These are phyloP conservation scores for Syncephalastrum racemosum DNA, from an alignment of 371 early-diverging fungal genomes.

Conservation along the genomic window DNA sequence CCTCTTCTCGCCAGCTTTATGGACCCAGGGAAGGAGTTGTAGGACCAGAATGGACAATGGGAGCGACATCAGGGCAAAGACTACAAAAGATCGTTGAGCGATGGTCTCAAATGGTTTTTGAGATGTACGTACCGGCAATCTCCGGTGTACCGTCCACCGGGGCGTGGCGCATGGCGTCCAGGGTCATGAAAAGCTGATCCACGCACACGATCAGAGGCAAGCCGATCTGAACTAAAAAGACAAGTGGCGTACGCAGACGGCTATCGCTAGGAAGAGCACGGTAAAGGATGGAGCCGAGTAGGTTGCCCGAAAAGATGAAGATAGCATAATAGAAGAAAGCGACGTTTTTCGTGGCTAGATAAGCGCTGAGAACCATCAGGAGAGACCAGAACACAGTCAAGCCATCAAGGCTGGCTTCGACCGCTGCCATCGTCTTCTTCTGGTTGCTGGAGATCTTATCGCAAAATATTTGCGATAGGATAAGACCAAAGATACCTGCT, in stretches of 20 bases:
- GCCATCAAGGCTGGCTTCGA: slow-evolving; percentile 32
- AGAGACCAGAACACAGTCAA: slow-evolving; percentile 54
- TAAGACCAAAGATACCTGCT: slow-evolving; percentile 18
- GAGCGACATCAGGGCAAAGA: slow-evolving; percentile 33
- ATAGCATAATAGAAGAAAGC: slow-evolving; percentile 46
- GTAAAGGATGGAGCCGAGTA: slow-evolving; percentile 32
- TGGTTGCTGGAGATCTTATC: slow-evolving; percentile 24
- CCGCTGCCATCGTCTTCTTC: slow-evolving; percentile 5
- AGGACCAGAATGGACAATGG: slow-evolving; percentile 26
- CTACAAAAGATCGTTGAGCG: slow-evolving; percentile 27
- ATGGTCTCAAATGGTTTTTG: not conserved
- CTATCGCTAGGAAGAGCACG: slow-evolving; percentile 24
- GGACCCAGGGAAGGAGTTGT: slow-evolving; percentile 39
- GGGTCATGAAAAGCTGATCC: slow-evolving; percentile 42
- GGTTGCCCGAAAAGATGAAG: slow-evolving; percentile 38
- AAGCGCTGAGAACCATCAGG: slow-evolving; percentile 27
- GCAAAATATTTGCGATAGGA: slow-evolving; percentile 25
- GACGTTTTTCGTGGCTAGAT: slow-evolving; percentile 27
- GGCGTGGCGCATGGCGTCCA: slow-evolving; percentile 57
- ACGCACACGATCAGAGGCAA: slow-evolving; percentile 47
- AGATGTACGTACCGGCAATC: slow-evolving; percentile 41
- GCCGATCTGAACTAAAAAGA: slow-evolving; percentile 36
- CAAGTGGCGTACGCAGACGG: slow-evolving; percentile 28
- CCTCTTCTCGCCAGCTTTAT: slow-evolving; percentile 28
- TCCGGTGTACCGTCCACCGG: slow-evolving; percentile 63